Conservation (phyloP, 495 filamentous ascomycete species). For the Chaetomium cochliodes region DNA sequence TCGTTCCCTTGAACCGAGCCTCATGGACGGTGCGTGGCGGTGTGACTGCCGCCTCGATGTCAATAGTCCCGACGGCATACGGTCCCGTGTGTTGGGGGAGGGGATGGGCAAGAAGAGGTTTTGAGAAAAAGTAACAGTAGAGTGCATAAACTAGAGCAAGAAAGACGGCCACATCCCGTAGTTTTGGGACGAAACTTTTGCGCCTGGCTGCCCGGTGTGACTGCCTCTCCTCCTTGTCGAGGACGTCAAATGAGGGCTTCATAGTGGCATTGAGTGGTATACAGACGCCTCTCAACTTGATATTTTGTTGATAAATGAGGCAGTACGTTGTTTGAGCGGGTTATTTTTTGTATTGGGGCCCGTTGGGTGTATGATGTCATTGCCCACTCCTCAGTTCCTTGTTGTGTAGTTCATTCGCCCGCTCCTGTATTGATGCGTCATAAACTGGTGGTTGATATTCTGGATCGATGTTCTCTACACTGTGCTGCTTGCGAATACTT, state of each 20-base stretch:
- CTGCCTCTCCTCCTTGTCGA: not conserved
- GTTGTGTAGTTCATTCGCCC: not conserved
- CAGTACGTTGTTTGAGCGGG: not conserved
- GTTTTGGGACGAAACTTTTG: not conserved
- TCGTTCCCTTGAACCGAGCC: slow-evolving; percentile 39
- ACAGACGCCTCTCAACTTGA: not conserved
- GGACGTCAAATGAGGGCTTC: slow-evolving; percentile 11
- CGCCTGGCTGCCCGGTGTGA: not conserved
- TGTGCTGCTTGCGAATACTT: too few species aligned
- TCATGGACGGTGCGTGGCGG: slow-evolving; percentile 35
- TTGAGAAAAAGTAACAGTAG: slow-evolving; percentile 42
- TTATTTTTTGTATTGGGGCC: not conserved
- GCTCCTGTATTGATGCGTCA: not conserved
- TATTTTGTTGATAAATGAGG: not conserved
- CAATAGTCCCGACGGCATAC: slow-evolving; percentile 49
- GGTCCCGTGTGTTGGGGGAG: slow-evolving; percentile 50
- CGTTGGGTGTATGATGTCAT: slow-evolving; percentile 8
- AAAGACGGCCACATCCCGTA: slow-evolving; percentile 29
- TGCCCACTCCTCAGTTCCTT: not conserved
- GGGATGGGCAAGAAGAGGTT: slow-evolving; percentile 44
- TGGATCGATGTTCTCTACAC: too few species aligned
- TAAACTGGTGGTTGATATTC: not conserved
- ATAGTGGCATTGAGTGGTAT: not conserved
- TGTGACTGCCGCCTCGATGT: slow-evolving; percentile 46
- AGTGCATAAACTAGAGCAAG: slow-evolving; percentile 32